phyloP scores from a whole-genome alignment of 352 stramenopile species.

The Phytopythium delawarense region DNA sequence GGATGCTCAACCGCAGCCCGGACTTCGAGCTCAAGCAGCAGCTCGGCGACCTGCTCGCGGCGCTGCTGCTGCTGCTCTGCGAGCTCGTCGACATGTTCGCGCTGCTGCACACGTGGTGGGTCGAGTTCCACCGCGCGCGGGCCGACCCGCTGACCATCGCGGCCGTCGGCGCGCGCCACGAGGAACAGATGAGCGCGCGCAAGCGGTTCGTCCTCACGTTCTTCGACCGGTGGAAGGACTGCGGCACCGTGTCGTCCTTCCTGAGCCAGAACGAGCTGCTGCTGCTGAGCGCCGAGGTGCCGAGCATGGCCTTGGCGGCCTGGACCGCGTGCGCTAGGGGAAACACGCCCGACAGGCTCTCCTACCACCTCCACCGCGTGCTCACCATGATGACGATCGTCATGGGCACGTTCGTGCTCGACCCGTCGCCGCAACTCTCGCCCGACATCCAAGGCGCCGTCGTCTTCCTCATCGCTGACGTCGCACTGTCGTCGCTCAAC shows the following conservation, averaged over 20 bases:
- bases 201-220: slow-evolving; percentile 25
- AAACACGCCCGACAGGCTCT: slow-evolving; percentile 17
- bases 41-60: slow-evolving; percentile 19
- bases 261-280: slow-evolving; percentile 26
- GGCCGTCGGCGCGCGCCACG: slow-evolving; percentile 13
- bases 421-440: slow-evolving; percentile 14
- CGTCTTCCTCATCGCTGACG: slow-evolving; percentile 24
- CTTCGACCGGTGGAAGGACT: slow-evolving; percentile 32
- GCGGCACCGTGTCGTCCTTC: slow-evolving; percentile 26
- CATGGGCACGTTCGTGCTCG: slow-evolving; percentile 24
- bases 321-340: slow-evolving; percentile 21
- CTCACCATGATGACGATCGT: slow-evolving; percentile 28
- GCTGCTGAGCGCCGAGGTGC: slow-evolving; percentile 17
- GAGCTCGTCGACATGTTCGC: slow-evolving; percentile 23
- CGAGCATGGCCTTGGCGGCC: slow-evolving; percentile 24
- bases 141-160: slow-evolving; percentile 11
- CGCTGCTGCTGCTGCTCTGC: slow-evolving; percentile 25
- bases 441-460: slow-evolving; percentile 23
- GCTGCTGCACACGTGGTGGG: slow-evolving; percentile 20
- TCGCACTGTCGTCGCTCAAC: slow-evolving; percentile 17
- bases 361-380: slow-evolving; percentile 26
- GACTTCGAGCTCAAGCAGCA: slow-evolving; percentile 22
- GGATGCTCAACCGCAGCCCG: slow-evolving; percentile 12
- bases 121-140: slow-evolving; percentile 7
- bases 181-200: slow-evolving; percentile 9